phyloP scores from a whole-genome alignment of 73 alveolate species.

The Breviolum minutum region DNA sequence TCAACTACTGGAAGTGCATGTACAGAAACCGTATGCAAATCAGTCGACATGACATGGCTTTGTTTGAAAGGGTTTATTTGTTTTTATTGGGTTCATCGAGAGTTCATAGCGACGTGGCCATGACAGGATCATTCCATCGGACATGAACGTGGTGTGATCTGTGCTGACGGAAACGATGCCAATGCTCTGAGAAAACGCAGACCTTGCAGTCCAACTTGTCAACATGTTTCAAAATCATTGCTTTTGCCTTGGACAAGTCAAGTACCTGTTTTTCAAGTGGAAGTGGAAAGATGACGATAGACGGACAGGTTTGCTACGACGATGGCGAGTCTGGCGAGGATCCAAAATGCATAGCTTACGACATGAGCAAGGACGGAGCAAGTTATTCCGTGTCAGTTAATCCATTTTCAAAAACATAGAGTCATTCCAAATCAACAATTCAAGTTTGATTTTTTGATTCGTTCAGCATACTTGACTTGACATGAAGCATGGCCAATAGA shows the following conservation, averaged over 20 bases:
- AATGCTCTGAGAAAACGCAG: conserved; percentile 17
- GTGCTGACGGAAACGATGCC: background rate
- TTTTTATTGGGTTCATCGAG: background rate
- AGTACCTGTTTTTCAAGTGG: background rate
- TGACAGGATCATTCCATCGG: conserved; percentile 18
- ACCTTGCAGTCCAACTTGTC: background rate
- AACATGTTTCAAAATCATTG: background rate
- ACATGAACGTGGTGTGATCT: conserved; percentile 18
- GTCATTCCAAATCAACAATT: background rate
- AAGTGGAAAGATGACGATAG: background rate
- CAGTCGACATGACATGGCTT: too few relatives aligned
- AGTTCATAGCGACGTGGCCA: background rate
- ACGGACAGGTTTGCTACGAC: conserved; percentile 67
- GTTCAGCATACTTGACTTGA: background rate
- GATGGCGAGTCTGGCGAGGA: conserved; percentile 26
- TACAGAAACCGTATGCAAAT: too few relatives aligned
- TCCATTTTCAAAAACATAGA: too few relatives aligned
- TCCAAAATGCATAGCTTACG: conserved; percentile 78
- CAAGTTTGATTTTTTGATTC: background rate
- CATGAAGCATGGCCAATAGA: background rate
- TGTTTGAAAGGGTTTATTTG: background rate
- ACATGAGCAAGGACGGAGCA: conserved; percentile 39
- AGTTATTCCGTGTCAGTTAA: too few relatives aligned
- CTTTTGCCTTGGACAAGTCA: background rate
- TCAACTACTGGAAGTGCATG: too few relatives aligned